These are phyloP conservation scores for Calamus simplicifolius DNA, from an alignment of 176 grass and related monocot species.

Conservation along the genomic window DNA sequence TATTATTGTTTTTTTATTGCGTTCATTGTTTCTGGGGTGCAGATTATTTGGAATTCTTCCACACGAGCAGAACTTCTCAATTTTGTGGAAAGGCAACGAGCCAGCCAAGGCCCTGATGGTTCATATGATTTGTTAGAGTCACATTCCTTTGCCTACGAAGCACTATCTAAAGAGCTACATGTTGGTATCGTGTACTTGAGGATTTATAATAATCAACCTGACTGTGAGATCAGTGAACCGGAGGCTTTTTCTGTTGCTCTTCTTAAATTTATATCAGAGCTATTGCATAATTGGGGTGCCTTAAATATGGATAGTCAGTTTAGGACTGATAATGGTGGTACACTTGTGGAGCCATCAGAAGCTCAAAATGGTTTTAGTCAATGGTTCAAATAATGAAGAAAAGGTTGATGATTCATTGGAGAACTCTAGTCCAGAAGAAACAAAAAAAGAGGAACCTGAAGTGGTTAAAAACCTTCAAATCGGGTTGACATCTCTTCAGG, in stretches of 20 bases:
- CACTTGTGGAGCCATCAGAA: constrained; percentile 28
- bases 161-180: constrained; percentile 85
- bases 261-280: constrained; percentile 71
- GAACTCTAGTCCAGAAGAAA: constrained; percentile 21
- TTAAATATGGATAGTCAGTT: constrained; percentile 33
- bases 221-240: constrained; percentile 83
- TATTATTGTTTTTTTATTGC: too few relatives aligned
- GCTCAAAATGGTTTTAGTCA: constrained; percentile 31
- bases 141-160: constrained; percentile 63
- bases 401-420: constrained; percentile 24
- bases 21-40: neutral
- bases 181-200: constrained; percentile 96
- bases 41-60: constrained; percentile 99
- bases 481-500: constrained; percentile 96
- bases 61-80: constrained; percentile 92
- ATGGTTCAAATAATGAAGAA: constrained; percentile 31
- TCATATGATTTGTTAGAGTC: constrained; percentile 82
- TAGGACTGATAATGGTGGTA: constrained; percentile 29
- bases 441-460: constrained; percentile 23
- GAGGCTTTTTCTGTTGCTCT: constrained; percentile 77
- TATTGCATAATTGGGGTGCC: constrained; percentile 53
- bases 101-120: constrained; percentile 76
- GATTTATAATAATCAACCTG: constrained; percentile 94
- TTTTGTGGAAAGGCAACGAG: constrained; percentile 87
- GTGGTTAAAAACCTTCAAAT: constrained; percentile 56